These are phyloP conservation scores for Linum usitatissimum DNA, from an alignment of 345 rosid genomes.

Conservation along the genomic window DNA sequence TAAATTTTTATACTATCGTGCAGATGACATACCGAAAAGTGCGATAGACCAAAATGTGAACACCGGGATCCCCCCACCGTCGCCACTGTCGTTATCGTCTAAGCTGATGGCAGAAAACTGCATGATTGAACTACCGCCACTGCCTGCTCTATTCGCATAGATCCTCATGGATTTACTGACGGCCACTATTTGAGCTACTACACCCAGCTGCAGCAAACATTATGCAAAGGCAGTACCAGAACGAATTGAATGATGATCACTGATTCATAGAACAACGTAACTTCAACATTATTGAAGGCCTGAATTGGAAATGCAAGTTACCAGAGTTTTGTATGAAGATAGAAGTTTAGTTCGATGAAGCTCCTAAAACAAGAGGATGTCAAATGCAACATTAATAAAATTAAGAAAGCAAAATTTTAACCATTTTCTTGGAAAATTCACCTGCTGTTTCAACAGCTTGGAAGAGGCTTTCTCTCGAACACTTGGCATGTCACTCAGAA, in stretches of 20 bases:
- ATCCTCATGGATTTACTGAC: conserved; percentile 56
- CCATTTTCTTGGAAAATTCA: conserved; percentile 9
- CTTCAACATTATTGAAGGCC: not conserved
- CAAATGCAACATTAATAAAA: not conserved
- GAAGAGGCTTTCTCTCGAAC: conserved; percentile 57
- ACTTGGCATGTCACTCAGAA: conserved; percentile 50
- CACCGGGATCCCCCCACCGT: conserved; percentile 65
- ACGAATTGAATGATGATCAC: not conserved
- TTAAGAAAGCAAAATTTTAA: not conserved
- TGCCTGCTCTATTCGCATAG: conserved; percentile 34
- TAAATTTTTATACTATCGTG: not conserved
- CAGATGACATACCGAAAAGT: conserved; percentile 39
- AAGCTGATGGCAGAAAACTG: conserved; percentile 43
- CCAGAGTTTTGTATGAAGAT: conserved; percentile 71
- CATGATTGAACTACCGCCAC: conserved; percentile 40
- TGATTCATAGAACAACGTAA: not conserved
- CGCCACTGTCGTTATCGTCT: conserved; percentile 50
- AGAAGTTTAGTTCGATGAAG: conserved; percentile 37
- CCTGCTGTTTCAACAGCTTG: conserved; percentile 66
- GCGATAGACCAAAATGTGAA: conserved; percentile 49
- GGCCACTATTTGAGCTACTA: conserved; percentile 48
- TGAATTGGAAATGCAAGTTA: conserved; percentile 13
- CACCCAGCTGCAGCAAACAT: conserved; percentile 37
- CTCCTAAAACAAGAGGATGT: conserved; percentile 28
- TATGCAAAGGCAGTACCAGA: not conserved